These are phyloP conservation scores for Nothophytophthora sp. DNA, from an alignment of 352 stramenopile genomes.

Conservation along the genomic window DNA sequence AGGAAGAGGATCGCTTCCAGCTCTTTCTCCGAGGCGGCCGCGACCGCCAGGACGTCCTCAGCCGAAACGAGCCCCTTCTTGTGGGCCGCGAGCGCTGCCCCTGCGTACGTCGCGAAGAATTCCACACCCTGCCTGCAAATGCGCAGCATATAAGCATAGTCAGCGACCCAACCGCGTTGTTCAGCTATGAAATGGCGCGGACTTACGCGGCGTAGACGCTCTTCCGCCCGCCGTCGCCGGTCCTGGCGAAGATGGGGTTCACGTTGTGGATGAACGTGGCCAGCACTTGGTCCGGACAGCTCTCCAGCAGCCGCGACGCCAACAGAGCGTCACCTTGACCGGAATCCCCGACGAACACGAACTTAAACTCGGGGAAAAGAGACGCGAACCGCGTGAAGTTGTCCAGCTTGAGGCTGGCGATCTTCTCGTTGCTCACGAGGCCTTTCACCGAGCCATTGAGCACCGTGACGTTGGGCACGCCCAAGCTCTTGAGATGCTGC, in stretches of 20 bases:
- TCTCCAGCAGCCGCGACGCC: conserved; percentile 58
- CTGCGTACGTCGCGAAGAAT: conserved; percentile 78
- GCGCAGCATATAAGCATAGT: neutral
- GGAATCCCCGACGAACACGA: conserved; percentile 86
- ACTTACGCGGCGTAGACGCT: conserved; percentile 60
- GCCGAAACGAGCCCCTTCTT: conserved; percentile 60
- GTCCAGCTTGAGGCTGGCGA: conserved; percentile 80
- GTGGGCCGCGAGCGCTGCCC: conserved; percentile 50
- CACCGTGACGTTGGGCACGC: conserved; percentile 73
- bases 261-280: conserved; percentile 84
- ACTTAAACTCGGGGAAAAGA: conserved; percentile 85
- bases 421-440: conserved; percentile 84
- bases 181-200: too few species aligned
- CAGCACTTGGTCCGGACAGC: conserved; percentile 62
- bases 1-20: conserved; percentile 51
- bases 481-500: conserved; percentile 77
- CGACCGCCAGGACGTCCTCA: conserved; percentile 54
- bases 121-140: conserved; percentile 59
- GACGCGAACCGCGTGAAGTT: conserved; percentile 81
- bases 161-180: neutral
- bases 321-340: conserved; percentile 79
- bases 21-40: conserved; percentile 39
- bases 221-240: conserved; percentile 69
- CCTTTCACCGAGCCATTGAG: conserved; percentile 79
- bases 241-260: conserved; percentile 49